Percentiles rank a stretch among this genome's conserved stretches.
These are phyloP conservation scores for Aspergillus nomiae DNA, from an alignment of 2,329 filamentous ascomycete species.

Conservation along the genomic window DNA sequence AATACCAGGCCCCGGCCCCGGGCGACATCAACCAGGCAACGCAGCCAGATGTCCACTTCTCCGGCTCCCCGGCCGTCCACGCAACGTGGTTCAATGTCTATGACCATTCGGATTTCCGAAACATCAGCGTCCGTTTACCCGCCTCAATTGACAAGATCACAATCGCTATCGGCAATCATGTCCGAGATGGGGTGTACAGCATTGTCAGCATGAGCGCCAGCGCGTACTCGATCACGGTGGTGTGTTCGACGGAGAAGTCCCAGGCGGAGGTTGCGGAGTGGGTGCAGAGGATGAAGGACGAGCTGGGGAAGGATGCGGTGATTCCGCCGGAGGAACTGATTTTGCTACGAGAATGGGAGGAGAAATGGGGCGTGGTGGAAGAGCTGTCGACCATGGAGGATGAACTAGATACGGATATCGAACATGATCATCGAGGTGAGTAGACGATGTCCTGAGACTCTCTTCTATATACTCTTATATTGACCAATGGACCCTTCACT, in stretches of 20 bases:
- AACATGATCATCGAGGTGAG: not conserved
- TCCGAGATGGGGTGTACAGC: not conserved
- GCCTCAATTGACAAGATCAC: not conserved
- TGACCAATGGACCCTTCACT: not conserved
- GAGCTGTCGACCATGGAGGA: not conserved
- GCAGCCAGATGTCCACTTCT: not conserved
- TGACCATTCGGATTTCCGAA: not conserved
- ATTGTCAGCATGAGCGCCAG: not conserved
- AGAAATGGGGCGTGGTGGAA: not conserved
- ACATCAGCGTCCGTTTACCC: not conserved
- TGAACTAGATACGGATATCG: not conserved
- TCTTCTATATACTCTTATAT: not conserved
- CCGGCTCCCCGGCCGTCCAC: not conserved
- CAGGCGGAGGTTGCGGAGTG: constrained; percentile 29
- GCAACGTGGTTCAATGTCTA: not conserved
- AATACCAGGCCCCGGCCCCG: not conserved
- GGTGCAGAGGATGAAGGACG: not conserved
- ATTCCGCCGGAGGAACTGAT: not conserved
- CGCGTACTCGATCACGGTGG: not conserved
- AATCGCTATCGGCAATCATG: not conserved
- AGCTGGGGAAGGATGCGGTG: not conserved
- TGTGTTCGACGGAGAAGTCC: not conserved
- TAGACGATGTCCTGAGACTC: not conserved
- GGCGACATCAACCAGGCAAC: not conserved
- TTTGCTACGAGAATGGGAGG: not conserved